Percentiles rank a stretch among this genome's conserved stretches.
Evolutionary conservation across 495 filamentous ascomycete genomes (phyloP).

Genomic region (Daldinia grandis): DNA sequence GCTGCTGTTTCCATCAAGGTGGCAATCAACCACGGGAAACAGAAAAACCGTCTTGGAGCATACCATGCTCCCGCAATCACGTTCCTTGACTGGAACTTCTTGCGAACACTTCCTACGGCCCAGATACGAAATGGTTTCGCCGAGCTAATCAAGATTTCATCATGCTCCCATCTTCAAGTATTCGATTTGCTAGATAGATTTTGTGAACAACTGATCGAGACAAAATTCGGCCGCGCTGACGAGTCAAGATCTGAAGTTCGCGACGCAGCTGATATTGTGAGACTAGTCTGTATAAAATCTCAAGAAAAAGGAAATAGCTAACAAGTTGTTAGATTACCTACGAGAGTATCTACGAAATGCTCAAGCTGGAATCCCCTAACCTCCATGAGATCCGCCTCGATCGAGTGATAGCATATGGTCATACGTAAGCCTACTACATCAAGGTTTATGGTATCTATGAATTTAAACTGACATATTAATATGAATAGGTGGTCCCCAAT

Average conservation of each 20-base stretch:
- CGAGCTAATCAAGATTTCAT: constrained; percentile 73
- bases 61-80: constrained; percentile 73
- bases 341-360: constrained; percentile 67
- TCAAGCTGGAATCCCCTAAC: constrained; percentile 70
- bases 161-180: constrained; percentile 65
- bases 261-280: constrained; percentile 59
- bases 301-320: neutral
- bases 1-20: constrained; percentile 72
- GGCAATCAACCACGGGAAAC: constrained; percentile 70
- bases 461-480: neutral
- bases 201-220: constrained; percentile 66
- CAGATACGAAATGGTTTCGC: constrained; percentile 73
- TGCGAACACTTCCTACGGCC: constrained; percentile 64
- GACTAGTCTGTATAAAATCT: neutral
- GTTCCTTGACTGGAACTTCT: constrained; percentile 72
- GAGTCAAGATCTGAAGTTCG: constrained; percentile 57
- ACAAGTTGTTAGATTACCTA: constrained; percentile 58
- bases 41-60: constrained; percentile 72
- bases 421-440: constrained; percentile 57
- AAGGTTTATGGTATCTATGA: neutral
- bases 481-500: constrained; percentile 66
- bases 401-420: constrained; percentile 72
- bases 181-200: constrained; percentile 68
- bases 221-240: constrained; percentile 64
- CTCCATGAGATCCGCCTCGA: constrained; percentile 70